phyloP scores from a whole-genome alignment of 306 rosid genomes.

The Ceratonia siliqua region DNA sequence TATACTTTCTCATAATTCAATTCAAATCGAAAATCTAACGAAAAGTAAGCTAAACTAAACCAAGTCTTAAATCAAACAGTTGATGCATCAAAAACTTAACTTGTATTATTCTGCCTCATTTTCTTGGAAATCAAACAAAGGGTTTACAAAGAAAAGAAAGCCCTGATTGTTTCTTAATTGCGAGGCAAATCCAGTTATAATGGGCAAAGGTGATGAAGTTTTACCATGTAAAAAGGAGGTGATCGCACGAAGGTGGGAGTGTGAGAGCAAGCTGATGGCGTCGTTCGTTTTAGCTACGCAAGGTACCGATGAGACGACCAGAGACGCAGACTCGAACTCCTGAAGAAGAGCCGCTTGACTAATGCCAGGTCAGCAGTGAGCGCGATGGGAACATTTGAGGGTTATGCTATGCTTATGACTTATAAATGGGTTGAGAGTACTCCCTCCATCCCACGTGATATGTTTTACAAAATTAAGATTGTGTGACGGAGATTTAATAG shows the following conservation, averaged over 20 bases:
- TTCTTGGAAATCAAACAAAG: background rate
- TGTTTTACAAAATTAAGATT: too few relatives aligned
- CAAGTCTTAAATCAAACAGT: too few relatives aligned
- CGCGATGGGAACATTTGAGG: too few relatives aligned
- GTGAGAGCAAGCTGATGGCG: background rate
- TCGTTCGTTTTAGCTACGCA: constrained; percentile 5
- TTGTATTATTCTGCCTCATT: background rate
- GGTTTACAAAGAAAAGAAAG: background rate
- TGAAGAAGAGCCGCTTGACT: background rate
- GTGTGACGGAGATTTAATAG: too few relatives aligned
- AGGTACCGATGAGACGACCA: background rate
- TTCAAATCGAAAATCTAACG: background rate
- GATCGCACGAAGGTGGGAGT: background rate
- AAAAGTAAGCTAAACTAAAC: too few relatives aligned
- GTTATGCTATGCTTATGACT: too few relatives aligned
- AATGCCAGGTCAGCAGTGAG: background rate
- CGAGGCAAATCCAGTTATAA: background rate
- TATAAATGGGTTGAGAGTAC: too few relatives aligned
- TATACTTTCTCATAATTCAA: background rate
- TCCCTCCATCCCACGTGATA: too few relatives aligned
- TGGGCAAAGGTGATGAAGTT: background rate
- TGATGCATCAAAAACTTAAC: background rate
- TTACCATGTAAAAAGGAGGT: constrained; percentile 3
- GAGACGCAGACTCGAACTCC: background rate
- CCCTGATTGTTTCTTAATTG: background rate